Conservation (phyloP, 768 basidiomycete species). For the Xerocomellus chrysenteron region DNA sequence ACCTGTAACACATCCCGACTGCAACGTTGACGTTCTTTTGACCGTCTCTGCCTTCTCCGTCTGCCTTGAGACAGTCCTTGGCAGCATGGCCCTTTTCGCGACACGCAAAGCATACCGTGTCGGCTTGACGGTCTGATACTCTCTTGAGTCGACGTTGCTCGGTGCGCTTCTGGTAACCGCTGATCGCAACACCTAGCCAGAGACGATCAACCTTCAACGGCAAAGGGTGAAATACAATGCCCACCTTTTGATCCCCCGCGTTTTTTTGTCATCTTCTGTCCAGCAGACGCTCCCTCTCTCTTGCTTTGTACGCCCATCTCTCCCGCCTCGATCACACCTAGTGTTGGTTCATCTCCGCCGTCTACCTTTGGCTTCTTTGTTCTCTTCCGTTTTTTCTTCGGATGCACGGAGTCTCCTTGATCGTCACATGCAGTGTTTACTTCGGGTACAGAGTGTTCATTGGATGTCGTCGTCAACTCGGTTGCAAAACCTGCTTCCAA, state of each 20-base stretch:
- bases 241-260: slow-evolving; percentile 26
- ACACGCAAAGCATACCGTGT: slow-evolving; percentile 84
- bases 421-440: not conserved
- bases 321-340: slow-evolving; percentile 14
- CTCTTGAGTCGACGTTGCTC: slow-evolving; percentile 69
- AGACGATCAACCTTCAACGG: slow-evolving; percentile 12
- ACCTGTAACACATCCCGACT: slow-evolving; percentile 75
- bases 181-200: slow-evolving; percentile 26
- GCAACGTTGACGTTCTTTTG: slow-evolving; percentile 24
- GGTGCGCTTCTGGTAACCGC: slow-evolving; percentile 31
- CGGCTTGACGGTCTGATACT: slow-evolving; percentile 50
- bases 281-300: slow-evolving; percentile 9
- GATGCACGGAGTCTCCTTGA: slow-evolving; percentile 24
- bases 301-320: slow-evolving; percentile 18
- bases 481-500: slow-evolving; percentile 56
- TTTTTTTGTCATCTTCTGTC: slow-evolving; percentile 31
- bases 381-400: slow-evolving; percentile 62
- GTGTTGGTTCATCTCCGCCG: slow-evolving; percentile 3
- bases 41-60: slow-evolving; percentile 21
- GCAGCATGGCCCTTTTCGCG: slow-evolving; percentile 82
- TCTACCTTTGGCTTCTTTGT: slow-evolving; percentile 41
- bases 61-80: slow-evolving; percentile 66
- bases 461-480: slow-evolving; percentile 5
- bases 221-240: not conserved
- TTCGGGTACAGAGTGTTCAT: not conserved